Conservation (phyloP, 2,329 filamentous ascomycete genomes). For the Arthroderma sp. region DNA sequence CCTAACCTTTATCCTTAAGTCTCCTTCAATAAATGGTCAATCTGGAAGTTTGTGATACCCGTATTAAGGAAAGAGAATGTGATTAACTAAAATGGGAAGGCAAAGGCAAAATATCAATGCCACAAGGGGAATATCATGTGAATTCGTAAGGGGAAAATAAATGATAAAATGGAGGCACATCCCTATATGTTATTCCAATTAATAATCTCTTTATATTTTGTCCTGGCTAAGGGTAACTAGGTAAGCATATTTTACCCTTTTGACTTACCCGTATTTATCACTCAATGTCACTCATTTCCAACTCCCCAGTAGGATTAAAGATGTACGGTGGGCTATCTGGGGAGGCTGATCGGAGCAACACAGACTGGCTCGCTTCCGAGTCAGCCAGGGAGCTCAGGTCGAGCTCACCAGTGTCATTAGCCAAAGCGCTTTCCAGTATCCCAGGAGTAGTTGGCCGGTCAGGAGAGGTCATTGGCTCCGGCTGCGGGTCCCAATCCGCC, state of each 20-base stretch:
- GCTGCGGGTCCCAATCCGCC: not conserved
- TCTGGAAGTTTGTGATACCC: not conserved
- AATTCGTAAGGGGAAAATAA: not conserved
- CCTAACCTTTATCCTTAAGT: not conserved
- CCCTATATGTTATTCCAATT: no score
- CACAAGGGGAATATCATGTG: not conserved
- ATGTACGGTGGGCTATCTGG: not conserved
- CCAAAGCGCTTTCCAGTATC: not conserved
- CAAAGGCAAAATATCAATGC: not conserved
- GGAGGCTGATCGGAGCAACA: not conserved
- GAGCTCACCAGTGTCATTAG: not conserved
- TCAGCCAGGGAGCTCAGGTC: not conserved
- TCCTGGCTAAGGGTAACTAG: not conserved
- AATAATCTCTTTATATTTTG: no score
- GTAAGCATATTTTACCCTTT: not conserved
- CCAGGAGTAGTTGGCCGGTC: constrained; percentile 3
- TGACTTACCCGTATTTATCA: not conserved
- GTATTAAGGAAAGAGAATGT: not conserved
- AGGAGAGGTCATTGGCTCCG: not conserved
- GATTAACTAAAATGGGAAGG: not conserved
- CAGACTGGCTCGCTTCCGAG: not conserved
- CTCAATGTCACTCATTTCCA: not conserved
- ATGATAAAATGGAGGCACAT: no score
- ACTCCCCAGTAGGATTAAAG: not conserved
- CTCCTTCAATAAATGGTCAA: not conserved